Evolutionary conservation across 148 eudicot species (phyloP), one percentile per base, ranked within the genome.

Genomic region (Tetragonia tetragonoides): DNA sequence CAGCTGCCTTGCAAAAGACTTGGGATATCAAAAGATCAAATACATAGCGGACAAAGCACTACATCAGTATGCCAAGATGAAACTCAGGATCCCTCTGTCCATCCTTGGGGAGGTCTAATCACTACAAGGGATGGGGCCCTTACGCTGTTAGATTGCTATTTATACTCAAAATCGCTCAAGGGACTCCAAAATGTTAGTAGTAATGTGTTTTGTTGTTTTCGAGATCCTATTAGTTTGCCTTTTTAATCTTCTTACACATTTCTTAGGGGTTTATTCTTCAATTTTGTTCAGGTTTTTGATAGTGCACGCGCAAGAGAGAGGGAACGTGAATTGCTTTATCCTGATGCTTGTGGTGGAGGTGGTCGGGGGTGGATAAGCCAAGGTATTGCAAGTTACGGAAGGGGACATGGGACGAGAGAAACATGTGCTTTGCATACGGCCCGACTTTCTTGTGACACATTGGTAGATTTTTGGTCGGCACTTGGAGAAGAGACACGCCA

Each of bases 281-380:
- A 23, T 62, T 69, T 71, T 72, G 66, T 71, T 85, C 86, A 95
- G 99, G 99, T 95, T 39, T 95, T 95, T 85, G 97, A 95, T 78
- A 87, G 96, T 82, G 97, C 97, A 37, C 90, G 91, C 70, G 93
- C 94, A 56, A 87, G 99, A 88, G 99, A 95, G 82, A 84, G 97
- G 77, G 99, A 95, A 82, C 88, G 99, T 73, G 97, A 93, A 74
- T 87, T 91, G 83, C 89, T 93, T 60, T 95, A 93, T 86, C 99
- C 99, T 75, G 99, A 95, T 87, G 99, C 99, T 49, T 95, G 99
- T 88, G 99, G 99, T 72, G 99, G 97, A 40, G 94, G 93, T 79
- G 97, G 93, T 74, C 86, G 97, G 49, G 99, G 99, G 61, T 93
- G 99, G 99, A 95, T 93, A 72, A 91, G 97, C 84, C 97, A 95